Evolutionary conservation across 495 filamentous ascomycete genomes (phyloP), one percentile per base, ranked within the genome.

Genomic region (Hyphodiscus hymeniophilus): DNA sequence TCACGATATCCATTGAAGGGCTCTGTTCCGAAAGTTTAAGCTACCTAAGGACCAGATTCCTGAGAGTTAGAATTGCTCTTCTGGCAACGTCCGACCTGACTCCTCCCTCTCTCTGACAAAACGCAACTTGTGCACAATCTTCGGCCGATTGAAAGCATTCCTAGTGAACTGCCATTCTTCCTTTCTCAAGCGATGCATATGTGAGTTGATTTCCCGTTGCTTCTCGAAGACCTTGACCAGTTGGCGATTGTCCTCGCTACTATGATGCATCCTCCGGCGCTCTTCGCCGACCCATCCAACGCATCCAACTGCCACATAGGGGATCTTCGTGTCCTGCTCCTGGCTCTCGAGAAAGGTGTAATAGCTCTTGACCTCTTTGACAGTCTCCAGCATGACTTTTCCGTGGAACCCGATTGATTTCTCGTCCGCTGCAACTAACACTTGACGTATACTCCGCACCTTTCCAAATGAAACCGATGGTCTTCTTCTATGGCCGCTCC

Each of bases 401-500:
- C 45, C 49, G n/a, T 56, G 48, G 16, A 40, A 18, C 3, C 53
- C 53, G 21, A 57, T 57, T 12, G 49, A 52, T 28, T 52, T 57
- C 28, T 57, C 54, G 35, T 57, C 54, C 10, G 49, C 54, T 18
- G 42, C 54, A 6, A 57, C 46, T n/a, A 57, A 30, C 2, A 57
- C 15, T 12, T 33, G 32, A 23, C 51, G 24, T 0, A 52, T 40
- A 1, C 22, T n/a, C 2, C 32, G 34, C 13, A 57, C 22, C 2
- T 23, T 45, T 31, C 42, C 45, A 23, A 52, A 47, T n/a, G 22
- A 23, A 20, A 46, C 41, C 6, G 40, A 32, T 2, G 54, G 54
- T 26, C 21, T 30, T 22, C 40, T 50, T 3, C 49, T 33, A 3
- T 52, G 15, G 7, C 48, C 49, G 8, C 30, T 57, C 26, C 42